A percentile compares a stretch with the other conserved stretches of the same genome.
These are phyloP conservation scores for Gaeumannomyces tritici DNA, from an alignment of 2,329 filamentous ascomycete species.

Conservation along the genomic window DNA sequence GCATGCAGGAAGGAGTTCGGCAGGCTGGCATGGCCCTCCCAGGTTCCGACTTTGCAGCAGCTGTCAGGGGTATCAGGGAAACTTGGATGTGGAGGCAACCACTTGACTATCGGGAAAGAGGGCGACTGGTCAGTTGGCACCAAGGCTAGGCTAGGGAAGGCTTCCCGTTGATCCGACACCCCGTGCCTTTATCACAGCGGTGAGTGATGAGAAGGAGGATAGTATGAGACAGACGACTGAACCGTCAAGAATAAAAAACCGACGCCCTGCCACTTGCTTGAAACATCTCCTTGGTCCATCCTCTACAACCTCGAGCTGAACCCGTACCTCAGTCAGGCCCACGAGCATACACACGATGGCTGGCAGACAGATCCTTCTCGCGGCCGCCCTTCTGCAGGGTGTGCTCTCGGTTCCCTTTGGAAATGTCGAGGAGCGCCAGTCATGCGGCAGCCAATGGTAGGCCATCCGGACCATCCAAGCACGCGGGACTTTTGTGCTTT, in stretches of 20 bases:
- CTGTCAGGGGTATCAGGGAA: not conserved
- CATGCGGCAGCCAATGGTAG: conserved; percentile 1
- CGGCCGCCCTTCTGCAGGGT: conserved; percentile 4
- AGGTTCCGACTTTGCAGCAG: not conserved
- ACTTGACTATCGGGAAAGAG: not conserved
- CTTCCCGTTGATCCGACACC: not conserved
- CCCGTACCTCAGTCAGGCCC: no score
- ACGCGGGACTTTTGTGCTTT: not conserved
- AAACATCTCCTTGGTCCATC: not conserved
- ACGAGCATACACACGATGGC: not conserved
- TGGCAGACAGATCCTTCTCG: conserved; percentile 1
- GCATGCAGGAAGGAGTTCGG: not conserved
- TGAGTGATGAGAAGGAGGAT: not conserved
- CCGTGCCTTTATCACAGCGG: not conserved
- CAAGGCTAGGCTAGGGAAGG: not conserved
- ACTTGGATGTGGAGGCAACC: not conserved
- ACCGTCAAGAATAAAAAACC: not conserved
- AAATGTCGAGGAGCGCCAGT: conserved; percentile 1
- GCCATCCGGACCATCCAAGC: not conserved
- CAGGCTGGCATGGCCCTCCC: not conserved
- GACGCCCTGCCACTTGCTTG: not conserved
- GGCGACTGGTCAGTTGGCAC: not conserved
- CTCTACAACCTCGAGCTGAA: not conserved
- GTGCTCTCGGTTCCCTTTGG: conserved; percentile 2
- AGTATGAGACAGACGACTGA: not conserved